Evolutionary conservation across 352 stramenopile species (phyloP), one percentile per base, ranked within the genome.

Genomic region (Elongisporangium prolatum): DNA sequence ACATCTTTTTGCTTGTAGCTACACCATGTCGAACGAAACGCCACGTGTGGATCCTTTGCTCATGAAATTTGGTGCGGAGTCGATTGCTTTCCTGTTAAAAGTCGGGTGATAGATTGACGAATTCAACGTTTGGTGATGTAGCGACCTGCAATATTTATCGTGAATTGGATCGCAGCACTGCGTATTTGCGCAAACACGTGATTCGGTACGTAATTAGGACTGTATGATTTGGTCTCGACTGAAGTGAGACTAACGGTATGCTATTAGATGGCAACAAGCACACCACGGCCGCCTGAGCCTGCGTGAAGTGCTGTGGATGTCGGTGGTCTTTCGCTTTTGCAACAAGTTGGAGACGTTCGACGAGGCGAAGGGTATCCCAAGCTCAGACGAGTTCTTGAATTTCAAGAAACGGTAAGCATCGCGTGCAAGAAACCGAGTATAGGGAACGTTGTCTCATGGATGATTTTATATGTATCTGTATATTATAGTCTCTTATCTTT

Each of bases 111-210:
- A 21, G 64, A 13, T 48, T 22, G 3, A 52, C 16, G 9, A 5
- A 48, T 53, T 21, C 38, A n/a, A 2, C 2, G 38, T 28, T 47
- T 47, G 28, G 5, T 50, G 40, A n/a, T 54, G 20, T 21, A 92
- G 83, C 80, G 63, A 89, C 77, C 3, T 90, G 84, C 66, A 93
- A 93, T 65, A 87, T 91, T 21, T 93, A 93, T 66, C 84, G 84
- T 17, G 81, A 91, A 60, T 68, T 93, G 16, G 84, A 93, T 60
- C 81, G 84, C 50, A 91, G 80, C 57, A 91, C 84, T 16, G 80
- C 84, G 16, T 93, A 89, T 62, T 60, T 93, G 28, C 81, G 84
- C 21, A 93, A 93, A 71, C 74, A 87, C 59, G 81, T 87, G 40
- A 59, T 93, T 52, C 74, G 80, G 71, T 80, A 58, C 10, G 67